A percentile compares a stretch with the other conserved stretches of the same genome.
These are phyloP conservation scores for Ganoderma meredithae DNA, from an alignment of 1,284 basidiomycete species.

Conservation along the genomic window DNA sequence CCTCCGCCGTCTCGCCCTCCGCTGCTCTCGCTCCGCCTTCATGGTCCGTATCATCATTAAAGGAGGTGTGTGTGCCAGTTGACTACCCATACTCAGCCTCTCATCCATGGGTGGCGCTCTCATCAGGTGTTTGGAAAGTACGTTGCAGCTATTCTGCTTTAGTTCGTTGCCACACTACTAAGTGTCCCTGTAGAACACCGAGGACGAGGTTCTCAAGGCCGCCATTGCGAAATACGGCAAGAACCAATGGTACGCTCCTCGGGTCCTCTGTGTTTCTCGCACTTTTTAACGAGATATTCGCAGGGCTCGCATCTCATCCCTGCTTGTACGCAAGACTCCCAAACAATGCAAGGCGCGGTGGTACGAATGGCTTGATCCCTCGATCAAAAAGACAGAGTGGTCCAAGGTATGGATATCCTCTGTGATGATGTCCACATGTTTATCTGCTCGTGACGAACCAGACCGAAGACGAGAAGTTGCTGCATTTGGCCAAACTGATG, in stretches of 20 bases:
- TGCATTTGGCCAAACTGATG: conserved; percentile 99
- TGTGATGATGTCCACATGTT: not conserved
- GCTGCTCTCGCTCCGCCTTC: not conserved
- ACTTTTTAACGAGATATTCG: conserved; percentile 21
- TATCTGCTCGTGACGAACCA: conserved; percentile 37
- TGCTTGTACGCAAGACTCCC: conserved; percentile 97
- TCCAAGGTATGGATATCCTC: conserved; percentile 73
- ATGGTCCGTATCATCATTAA: conserved; percentile 96
- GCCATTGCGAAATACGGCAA: conserved; percentile 98
- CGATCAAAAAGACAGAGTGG: conserved; percentile 99
- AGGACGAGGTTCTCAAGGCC: conserved; percentile 96
- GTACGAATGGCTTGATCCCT: conserved; percentile 99
- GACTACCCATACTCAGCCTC: not conserved
- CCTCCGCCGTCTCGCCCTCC: not conserved
- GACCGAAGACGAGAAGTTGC: conserved; percentile 98
- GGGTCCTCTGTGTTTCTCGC: not conserved
- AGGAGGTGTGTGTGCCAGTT: conserved; percentile 66
- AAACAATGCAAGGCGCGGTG: conserved; percentile 99
- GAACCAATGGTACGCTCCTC: conserved; percentile 83
- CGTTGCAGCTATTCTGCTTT: conserved; percentile 14
- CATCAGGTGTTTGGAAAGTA: conserved; percentile 75
- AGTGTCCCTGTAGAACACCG: conserved; percentile 73
- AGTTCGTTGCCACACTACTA: conserved; percentile 25
- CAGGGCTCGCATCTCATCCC: conserved; percentile 98
- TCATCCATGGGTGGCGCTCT: conserved; percentile 13